phyloP scores from a whole-genome alignment of 148 eudicot species.

The Selenicereus undatus region DNA sequence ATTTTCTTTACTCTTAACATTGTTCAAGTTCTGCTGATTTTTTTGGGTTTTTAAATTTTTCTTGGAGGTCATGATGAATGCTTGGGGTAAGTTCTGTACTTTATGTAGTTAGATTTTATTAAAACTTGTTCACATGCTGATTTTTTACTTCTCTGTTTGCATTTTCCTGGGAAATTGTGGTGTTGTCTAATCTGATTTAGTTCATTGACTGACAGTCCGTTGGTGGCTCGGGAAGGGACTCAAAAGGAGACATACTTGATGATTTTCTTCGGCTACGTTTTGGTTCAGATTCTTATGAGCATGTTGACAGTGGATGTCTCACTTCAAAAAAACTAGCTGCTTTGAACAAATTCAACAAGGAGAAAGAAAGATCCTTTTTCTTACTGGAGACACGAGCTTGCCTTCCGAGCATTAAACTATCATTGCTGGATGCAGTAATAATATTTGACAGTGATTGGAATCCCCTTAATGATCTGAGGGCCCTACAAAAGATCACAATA shows the following conservation, averaged over 20 bases:
- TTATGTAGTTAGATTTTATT: background rate
- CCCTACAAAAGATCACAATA: constrained; percentile 55
- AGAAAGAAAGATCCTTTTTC: constrained; percentile 40
- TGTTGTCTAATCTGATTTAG: background rate
- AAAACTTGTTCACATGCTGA: background rate
- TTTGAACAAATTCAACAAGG: constrained; percentile 46
- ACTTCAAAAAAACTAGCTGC: constrained; percentile 42
- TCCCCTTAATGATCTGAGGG: constrained; percentile 61
- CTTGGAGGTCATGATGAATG: background rate
- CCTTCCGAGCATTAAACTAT: constrained; percentile 44
- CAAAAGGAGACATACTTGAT: constrained; percentile 58
- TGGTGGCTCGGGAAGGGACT: constrained; percentile 47
- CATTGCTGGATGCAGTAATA: constrained; percentile 50
- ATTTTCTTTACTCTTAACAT: background rate
- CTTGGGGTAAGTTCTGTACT: background rate
- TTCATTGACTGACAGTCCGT: constrained; percentile 35
- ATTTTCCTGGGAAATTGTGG: background rate
- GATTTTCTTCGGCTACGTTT: constrained; percentile 55
- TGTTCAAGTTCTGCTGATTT: background rate
- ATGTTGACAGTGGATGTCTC: constrained; percentile 37
- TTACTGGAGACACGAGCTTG: constrained; percentile 71
- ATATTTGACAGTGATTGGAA: constrained; percentile 72
- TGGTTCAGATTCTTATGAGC: constrained; percentile 64
- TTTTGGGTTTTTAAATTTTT: background rate
- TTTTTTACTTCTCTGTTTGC: background rate